phyloP scores from a whole-genome alignment of 768 basidiomycete genomes.

The Kwoniella heveanensis region DNA sequence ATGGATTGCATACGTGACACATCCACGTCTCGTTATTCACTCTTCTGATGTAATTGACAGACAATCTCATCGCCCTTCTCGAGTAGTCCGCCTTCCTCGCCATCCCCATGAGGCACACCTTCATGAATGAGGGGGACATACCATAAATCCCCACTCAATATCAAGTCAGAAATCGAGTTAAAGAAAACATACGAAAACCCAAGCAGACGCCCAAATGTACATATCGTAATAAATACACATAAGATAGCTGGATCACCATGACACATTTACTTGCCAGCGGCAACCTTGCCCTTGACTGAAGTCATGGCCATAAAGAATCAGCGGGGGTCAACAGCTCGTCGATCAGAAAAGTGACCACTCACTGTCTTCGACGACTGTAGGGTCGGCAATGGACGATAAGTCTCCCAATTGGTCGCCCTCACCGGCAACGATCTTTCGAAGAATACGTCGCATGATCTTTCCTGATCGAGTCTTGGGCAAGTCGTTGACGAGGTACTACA shows the following conservation, averaged over 20 bases:
- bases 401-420: slow-evolving; percentile 89
- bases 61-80: not conserved
- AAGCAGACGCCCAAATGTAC: not conserved
- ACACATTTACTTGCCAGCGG: slow-evolving; percentile 1
- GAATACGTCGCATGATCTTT: slow-evolving; percentile 92
- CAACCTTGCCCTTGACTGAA: slow-evolving; percentile 28
- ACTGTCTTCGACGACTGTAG: slow-evolving; percentile 74
- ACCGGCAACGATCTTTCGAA: slow-evolving; percentile 85
- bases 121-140: too few species aligned
- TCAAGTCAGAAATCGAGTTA: not conserved
- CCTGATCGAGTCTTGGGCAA: slow-evolving; percentile 93
- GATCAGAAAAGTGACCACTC: slow-evolving; percentile 12
- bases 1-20: not conserved
- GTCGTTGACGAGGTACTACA: slow-evolving; percentile 59
- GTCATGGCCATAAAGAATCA: slow-evolving; percentile 4
- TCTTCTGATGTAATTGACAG: not conserved
- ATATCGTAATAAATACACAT: not conserved
- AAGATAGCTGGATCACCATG: not conserved
- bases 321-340: not conserved
- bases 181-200: not conserved
- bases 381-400: slow-evolving; percentile 89
- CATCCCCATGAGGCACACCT: too few species aligned
- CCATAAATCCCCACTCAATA: too few species aligned
- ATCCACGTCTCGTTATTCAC: not conserved
- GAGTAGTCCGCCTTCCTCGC: too few species aligned